Conservation (phyloP, 208 protist genomes). For the Trypanosomatidae sp. region DNA sequence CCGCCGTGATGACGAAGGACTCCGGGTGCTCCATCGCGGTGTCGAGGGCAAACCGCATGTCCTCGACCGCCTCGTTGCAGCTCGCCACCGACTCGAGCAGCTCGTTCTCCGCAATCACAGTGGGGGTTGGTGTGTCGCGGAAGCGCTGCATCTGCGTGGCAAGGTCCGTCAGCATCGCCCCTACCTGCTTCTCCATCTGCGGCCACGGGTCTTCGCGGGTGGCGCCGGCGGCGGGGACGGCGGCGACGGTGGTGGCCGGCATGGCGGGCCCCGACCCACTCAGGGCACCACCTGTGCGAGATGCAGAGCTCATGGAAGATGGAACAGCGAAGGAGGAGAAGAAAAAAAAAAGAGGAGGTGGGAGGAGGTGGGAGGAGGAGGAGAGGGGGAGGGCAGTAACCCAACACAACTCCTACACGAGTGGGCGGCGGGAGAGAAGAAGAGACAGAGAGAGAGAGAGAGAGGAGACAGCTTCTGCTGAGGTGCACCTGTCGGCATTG, state of each 20-base stretch:
- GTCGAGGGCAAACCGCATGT: constrained; percentile 81
- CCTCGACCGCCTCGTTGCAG: constrained; percentile 64
- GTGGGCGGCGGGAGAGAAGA: no score
- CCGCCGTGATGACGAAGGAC: constrained; percentile 65
- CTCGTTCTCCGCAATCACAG: constrained; percentile 72
- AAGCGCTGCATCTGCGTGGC: constrained; percentile 58
- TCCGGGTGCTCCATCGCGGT: constrained; percentile 80
- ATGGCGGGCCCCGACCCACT: no score
- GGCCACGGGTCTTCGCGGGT: constrained; percentile 79
- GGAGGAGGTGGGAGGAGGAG: background rate
- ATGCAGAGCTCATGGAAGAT: background rate
- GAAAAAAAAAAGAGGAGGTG: background rate
- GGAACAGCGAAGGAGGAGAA: background rate
- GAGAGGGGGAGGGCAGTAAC: no score
- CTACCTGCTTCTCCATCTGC: constrained; percentile 82
- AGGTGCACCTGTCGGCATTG: no score
- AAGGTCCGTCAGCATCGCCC: constrained; percentile 66
- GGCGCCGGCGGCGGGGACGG: constrained; percentile 3
- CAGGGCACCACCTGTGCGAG: background rate
- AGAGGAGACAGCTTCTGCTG: no score
- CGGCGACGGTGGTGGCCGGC: no score
- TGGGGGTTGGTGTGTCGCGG: constrained; percentile 55
- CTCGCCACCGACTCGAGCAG: constrained; percentile 62
- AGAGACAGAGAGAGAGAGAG: no score
- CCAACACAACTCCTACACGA: no score